Conservation (phyloP, 805 yeast species). For the Hanseniaspora lindneri region DNA sequence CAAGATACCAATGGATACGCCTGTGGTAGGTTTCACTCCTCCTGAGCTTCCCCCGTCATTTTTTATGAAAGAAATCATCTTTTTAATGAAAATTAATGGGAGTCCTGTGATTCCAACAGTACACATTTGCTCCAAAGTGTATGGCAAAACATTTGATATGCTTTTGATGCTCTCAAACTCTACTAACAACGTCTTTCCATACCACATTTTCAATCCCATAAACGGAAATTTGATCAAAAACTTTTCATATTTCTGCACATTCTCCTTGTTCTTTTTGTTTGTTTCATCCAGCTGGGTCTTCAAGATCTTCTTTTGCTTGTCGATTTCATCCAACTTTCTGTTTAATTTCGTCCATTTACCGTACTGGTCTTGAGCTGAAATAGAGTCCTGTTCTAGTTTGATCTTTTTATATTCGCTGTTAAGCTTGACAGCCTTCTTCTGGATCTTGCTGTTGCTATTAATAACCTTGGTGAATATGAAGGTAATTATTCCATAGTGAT, state of each 20-base stretch:
- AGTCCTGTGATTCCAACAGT: conserved; percentile 26
- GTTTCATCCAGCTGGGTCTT: conserved; percentile 27
- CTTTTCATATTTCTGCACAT: conserved; percentile 20
- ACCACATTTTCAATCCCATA: conserved; percentile 25
- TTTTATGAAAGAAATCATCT: conserved; percentile 4
- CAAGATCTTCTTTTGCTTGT: conserved; percentile 38
- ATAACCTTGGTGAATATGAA: conserved; percentile 7
- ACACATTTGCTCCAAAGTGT: conserved; percentile 25
- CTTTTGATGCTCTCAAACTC: conserved; percentile 21
- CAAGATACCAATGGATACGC: conserved; percentile 30
- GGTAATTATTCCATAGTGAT: conserved; percentile 5
- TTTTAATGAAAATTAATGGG: conserved; percentile 14
- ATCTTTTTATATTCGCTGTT: conserved; percentile 35
- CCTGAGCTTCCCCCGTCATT: not conserved
- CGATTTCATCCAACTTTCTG: conserved; percentile 50
- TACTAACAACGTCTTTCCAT: conserved; percentile 27
- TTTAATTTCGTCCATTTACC: conserved; percentile 92
- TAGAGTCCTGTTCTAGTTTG: conserved; percentile 42
- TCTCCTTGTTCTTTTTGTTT: conserved; percentile 16
- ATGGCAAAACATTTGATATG: conserved; percentile 24
- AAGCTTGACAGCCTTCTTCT: not conserved
- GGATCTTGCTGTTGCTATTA: not conserved
- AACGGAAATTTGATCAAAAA: conserved; percentile 27
- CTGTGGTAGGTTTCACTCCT: conserved; percentile 15
- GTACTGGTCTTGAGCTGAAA: conserved; percentile 85